Evolutionary conservation across 768 basidiomycete genomes (phyloP), one percentile per base, ranked within the genome.

Genomic region (Rhodotorula toruloides): DNA sequence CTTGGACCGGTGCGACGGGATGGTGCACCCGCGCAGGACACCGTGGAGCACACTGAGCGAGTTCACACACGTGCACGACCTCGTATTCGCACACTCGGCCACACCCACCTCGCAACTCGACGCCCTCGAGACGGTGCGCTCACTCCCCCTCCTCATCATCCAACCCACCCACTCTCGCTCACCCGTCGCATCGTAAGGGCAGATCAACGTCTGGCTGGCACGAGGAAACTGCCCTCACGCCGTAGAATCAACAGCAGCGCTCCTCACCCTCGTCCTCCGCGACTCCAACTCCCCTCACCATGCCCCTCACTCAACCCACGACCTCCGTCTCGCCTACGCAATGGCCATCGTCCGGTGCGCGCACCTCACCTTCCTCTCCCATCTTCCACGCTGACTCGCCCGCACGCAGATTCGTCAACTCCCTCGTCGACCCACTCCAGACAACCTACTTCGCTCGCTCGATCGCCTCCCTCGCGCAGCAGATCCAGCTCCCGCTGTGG

Each of bases 391-490:
- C 55, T 76, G 4, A 79, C 82, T 1, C 32, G 55, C 25, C 72
- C 77, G 43, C 80, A 89, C 42, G 55, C 77, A 89, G 94, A 39
- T 84, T 98, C 71, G 89, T 98, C 70, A 99, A 98, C 73, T 90
- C 91, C 3, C 82, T 98, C 43, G 94, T 97, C 12, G 96, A 99
- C 74, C 91, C 93, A 21, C 81, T 96, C 17, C 96, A 99, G 74
- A 82, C 85, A 16, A 90, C 92, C 12, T 83, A 84, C 27, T 98
- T 89, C 75, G 94, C 96, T 5, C 82, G 92, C 29, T 87, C 96
- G 4, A 97, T 98, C 72, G 85, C 88, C 0, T 85, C 87, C 46
- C 89, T 99, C 67, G 91, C 94, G 2, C 80, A 82, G 6, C 89
- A 93, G 74, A 83, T 99, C 17, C 87, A 87, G 0, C 80, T 99